Base-by-base conservation (phyloP, 2,329 filamentous ascomycete species). In the Alternaria gaisen region DNA sequence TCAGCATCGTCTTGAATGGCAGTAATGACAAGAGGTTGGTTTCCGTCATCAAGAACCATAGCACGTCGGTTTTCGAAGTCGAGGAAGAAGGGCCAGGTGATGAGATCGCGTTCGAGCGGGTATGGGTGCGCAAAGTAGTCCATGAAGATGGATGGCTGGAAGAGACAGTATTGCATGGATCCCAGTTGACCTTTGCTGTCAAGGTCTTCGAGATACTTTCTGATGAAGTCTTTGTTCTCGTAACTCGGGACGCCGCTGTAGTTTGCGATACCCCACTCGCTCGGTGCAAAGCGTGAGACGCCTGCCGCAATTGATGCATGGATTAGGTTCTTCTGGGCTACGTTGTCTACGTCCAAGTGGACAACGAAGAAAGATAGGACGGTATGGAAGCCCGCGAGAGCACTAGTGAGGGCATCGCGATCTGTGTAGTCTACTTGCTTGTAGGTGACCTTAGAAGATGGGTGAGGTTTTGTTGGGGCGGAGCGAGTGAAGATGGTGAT, bases 101-200 rank as follows among this genome's bases (percentile, higher is more conserved):
- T 53, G 3, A 88, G 66, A 32, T 84, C 75, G 36, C 81, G 83
- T 7, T 81, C 71, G 0, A 85, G 81, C 42, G 80, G 77, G 57
- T 83, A 70, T 0, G 86, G 86, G 52, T 77, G 82, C 1, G 83
- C 84, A 34, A 87, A 77, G 73, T 88, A 88, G 70, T 88, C 80
- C 24, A 84, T 67, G 67, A 87, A 86, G 1, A 86, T 65, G 0
- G 84, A 85, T 0, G 83, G 83, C 38, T 87, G 84, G 65, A 88
- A 87, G 0, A 87, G 75, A 0, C 77, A 82, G 70, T 88, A 88
- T 60, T 88, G 84, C 18, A 88, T 75, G 0, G 80, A 82, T 53
- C 81, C 80, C 6, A 88, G 76, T 16, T 82, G 83, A 52, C 82
- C 80, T 24, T 77, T 75, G 12, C 82, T 74, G 40, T 80, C 78